Base-by-base conservation (phyloP, 2,329 filamentous ascomycete genomes). In the Akanthomyces dipterigenus region DNA sequence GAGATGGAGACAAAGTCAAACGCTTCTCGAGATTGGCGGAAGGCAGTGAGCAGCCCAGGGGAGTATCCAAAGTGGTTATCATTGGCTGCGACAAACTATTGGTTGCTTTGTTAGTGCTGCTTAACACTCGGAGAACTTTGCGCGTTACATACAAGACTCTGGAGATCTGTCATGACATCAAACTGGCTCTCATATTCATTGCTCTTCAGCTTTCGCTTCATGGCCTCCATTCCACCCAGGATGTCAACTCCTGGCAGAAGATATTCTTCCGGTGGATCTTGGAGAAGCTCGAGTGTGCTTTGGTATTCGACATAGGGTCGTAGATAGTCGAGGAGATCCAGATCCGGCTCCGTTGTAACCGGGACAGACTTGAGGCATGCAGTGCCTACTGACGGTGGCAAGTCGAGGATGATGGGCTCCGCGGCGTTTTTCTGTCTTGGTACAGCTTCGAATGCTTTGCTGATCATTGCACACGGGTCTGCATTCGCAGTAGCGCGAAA, bases 21-120 rank as follows among this genome's bases (percentile, higher is more conserved):
- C 1, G 14, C 26, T 8, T 59, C 57, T 24, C n/a, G 28, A 26
- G 62, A n/a, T 5, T 46, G 63, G 1, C 16, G 34, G 28, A 67
- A 67, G 11, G 63, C 24, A 5, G 8, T 49, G n/a, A 66, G 38
- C 1, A 67, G 34, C 6, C 62, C 61, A 1, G 66, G 64, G 2
- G 55, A 61, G 8, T 67, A 67, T n/a, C 26, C 24, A 9, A 67
- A 65, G 50, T 67, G 66, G 12, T 61, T 61, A 28, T 67, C 66
- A 16, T 48, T 31, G 40, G 54, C 26, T 11, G 57, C 49, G 42
- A 54, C 26, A 34, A 60, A 60, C 49, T 60, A 24, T 28, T 49
- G 22, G 20, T 11, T 0, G 8, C 18, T 12, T 53, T 42, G 20
- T 63, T 20, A 61, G 45, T 22, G 36, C 9, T 26, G 36, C 11